Conservation (phyloP, 1,284 basidiomycete species). For the Boletus semigastroideus region DNA sequence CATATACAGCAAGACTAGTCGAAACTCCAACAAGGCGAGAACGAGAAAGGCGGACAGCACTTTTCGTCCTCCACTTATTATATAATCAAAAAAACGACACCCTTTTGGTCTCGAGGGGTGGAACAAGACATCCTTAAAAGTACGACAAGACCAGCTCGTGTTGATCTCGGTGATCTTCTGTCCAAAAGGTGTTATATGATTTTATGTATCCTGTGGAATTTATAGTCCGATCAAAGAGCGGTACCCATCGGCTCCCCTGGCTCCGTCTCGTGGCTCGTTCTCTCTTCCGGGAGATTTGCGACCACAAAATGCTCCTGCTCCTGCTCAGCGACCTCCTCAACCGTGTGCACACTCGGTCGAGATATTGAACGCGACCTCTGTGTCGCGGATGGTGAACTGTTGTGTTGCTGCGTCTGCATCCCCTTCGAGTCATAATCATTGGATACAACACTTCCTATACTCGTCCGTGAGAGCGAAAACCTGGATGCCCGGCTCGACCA, state of each 20-base stretch:
- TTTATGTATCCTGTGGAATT: not conserved
- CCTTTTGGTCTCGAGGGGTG: slow-evolving; percentile 1
- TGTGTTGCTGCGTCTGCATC: slow-evolving; percentile 7
- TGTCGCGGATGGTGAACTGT: not conserved
- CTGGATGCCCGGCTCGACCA: slow-evolving; percentile 42
- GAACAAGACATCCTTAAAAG: not conserved
- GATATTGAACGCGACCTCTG: slow-evolving; percentile 17
- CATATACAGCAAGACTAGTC: slow-evolving; percentile 2
- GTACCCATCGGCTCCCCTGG: slow-evolving; percentile 27
- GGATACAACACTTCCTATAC: slow-evolving; percentile 23
- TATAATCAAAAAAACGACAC: slow-evolving; percentile 13
- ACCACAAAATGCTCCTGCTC: slow-evolving; percentile 14
- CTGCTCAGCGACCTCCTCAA: slow-evolving; percentile 27
- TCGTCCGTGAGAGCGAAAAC: slow-evolving; percentile 36
- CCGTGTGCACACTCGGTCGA: slow-evolving; percentile 21
- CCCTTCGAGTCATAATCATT: slow-evolving; percentile 23
- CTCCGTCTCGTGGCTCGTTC: slow-evolving; percentile 13
- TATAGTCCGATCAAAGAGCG: slow-evolving; percentile 25
- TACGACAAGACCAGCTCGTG: not conserved
- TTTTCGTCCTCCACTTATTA: slow-evolving; percentile 15
- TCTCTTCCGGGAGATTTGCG: slow-evolving; percentile 2
- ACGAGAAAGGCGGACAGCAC: slow-evolving; percentile 15
- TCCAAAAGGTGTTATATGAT: not conserved
- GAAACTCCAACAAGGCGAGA: slow-evolving; percentile 1
- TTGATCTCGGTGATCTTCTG: slow-evolving; percentile 2